Percentiles rank a stretch among this genome's conserved stretches.
phyloP scores from a whole-genome alignment of 2,329 filamentous ascomycete genomes.

The Fusarium succisae region DNA sequence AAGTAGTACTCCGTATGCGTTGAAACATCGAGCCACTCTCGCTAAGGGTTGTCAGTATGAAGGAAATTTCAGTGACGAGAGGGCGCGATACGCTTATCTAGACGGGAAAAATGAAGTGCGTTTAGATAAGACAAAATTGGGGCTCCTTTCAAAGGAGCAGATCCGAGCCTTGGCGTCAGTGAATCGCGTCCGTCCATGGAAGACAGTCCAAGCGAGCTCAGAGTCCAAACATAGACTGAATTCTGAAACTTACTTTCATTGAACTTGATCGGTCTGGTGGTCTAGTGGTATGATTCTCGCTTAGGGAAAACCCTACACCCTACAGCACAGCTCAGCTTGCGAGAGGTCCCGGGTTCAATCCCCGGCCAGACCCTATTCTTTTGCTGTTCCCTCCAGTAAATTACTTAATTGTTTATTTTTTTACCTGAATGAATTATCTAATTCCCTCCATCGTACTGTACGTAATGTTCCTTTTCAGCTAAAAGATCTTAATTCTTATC shows the following conservation, averaged over 20 bases:
- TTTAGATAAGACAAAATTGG: neutral
- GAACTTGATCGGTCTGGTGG: neutral
- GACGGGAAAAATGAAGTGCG: neutral
- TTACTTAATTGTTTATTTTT: no score
- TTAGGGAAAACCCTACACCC: neutral
- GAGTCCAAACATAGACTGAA: accelerated
- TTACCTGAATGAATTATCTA: no score
- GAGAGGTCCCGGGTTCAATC: slow-evolving; percentile 59
- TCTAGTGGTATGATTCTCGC: neutral
- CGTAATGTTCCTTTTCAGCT: accelerated
- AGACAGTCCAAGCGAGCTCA: accelerated
- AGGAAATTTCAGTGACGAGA: no score
- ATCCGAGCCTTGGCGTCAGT: neutral
- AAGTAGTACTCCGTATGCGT: accelerated
- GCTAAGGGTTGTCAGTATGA: neutral
- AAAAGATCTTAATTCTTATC: no score
- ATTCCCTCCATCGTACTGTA: accelerated
- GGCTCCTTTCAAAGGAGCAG: neutral
- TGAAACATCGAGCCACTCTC: neutral
- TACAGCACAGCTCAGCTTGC: slow-evolving; percentile 49
- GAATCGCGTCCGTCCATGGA: no score
- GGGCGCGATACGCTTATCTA: neutral
- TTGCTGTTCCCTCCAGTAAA: no score
- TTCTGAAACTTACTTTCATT: accelerated
- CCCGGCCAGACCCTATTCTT: slow-evolving; percentile 52